Percentiles rank a stretch among this genome's conserved stretches.
Evolutionary conservation across 2,329 filamentous ascomycete genomes (phyloP).

Genomic region (Aspergillus eucalypticola): DNA sequence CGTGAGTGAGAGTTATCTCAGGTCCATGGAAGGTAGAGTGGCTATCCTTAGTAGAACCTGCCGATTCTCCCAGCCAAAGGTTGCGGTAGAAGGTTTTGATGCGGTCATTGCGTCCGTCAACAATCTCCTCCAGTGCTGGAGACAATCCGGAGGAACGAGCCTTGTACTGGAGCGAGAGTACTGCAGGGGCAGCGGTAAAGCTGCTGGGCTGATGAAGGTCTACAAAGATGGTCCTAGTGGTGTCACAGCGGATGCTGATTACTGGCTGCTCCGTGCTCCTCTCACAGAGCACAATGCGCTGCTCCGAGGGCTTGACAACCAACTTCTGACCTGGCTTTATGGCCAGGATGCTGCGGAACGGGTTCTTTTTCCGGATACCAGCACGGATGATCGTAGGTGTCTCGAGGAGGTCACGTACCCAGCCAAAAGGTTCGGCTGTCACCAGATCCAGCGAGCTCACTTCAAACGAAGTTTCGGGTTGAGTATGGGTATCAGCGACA

Average conservation of each 20-base stretch:
- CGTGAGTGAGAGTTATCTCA: background rate
- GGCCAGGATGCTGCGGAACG: background rate
- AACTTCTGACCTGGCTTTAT: background rate
- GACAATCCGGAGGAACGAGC: background rate
- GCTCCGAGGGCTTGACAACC: background rate
- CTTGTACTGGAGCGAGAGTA: background rate
- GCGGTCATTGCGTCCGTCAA: conserved; percentile 1
- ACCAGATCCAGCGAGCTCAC: background rate
- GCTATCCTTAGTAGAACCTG: background rate
- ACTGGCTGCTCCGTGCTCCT: background rate
- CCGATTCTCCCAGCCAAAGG: background rate
- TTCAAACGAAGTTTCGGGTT: background rate
- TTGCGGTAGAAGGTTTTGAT: conserved; percentile 3
- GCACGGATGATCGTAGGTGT: background rate
- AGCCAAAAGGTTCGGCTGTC: background rate
- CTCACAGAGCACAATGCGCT: background rate
- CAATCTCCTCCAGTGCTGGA: background rate
- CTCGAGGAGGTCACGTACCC: background rate
- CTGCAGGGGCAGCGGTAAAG: background rate
- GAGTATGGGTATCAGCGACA: background rate
- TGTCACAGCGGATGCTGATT: background rate
- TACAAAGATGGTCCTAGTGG: background rate
- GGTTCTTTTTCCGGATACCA: background rate
- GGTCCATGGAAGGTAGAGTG: background rate
- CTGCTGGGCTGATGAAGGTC: background rate